Conservation (phyloP, 2,329 filamentous ascomycete genomes). For the Penicillium sp. region DNA sequence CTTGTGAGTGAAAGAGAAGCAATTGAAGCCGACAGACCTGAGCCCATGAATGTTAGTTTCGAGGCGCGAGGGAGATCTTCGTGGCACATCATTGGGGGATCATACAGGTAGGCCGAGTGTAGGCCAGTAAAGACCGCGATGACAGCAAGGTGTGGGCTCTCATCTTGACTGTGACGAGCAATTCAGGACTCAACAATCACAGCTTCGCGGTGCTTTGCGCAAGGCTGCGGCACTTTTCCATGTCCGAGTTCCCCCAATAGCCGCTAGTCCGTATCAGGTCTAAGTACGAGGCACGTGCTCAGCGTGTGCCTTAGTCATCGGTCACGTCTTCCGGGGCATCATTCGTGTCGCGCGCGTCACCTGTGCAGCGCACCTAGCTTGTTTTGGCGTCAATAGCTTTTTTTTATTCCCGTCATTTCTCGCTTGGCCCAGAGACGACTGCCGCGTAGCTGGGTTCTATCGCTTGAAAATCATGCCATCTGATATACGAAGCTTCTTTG, state of each 20-base stretch:
- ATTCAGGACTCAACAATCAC: conserved; percentile 6
- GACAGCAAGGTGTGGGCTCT: conserved; percentile 33
- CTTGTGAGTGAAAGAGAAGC: conserved; percentile 44
- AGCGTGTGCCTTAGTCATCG: conserved; percentile 19
- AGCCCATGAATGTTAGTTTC: conserved; percentile 17
- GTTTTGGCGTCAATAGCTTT: conserved; percentile 1
- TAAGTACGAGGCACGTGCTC: conserved; percentile 22
- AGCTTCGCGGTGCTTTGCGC: conserved; percentile 4
- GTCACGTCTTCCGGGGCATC: conserved; percentile 22
- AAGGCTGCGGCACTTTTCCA: conserved; percentile 19
- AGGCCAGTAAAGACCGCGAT: conserved; percentile 30
- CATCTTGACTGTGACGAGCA: conserved; percentile 23
- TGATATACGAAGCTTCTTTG: conserved; percentile 90
- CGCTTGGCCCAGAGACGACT: not conserved
- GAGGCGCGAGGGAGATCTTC: not conserved
- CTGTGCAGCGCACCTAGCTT: not conserved
- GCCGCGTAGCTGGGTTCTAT: not conserved
- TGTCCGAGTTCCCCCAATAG: conserved; percentile 2
- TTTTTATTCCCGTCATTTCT: not conserved
- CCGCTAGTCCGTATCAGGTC: conserved; percentile 11
- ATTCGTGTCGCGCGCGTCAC: conserved; percentile 12
- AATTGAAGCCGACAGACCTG: conserved; percentile 25
- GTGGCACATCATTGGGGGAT: conserved; percentile 1
- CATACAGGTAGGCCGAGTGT: conserved; percentile 32
- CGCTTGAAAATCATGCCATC: conserved; percentile 55